Evolutionary conservation across 2,329 filamentous ascomycete species (phyloP), one percentile per base, ranked within the genome.

Genomic region (Onygenales sp.): DNA sequence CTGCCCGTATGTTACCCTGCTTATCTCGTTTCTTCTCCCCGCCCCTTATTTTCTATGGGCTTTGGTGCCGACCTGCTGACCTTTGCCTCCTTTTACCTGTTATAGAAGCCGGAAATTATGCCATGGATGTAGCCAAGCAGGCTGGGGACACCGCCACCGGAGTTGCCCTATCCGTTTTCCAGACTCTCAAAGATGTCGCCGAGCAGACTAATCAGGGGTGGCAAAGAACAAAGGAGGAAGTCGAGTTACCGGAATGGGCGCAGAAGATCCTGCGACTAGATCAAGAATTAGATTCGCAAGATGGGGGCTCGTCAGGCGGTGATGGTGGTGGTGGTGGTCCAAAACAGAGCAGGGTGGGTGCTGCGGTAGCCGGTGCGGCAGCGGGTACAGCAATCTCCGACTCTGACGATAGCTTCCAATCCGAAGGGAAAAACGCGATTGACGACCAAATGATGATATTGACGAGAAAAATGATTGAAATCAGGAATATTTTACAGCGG

Each of bases 391-490:
- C 88, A 0, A 89, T 95, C 39, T 86, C 91, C 62, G 78, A 85
- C 54, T 81, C 83, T 2, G 72, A 76, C 3, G 78, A 81, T 41
- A 51, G 54, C 10, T 70, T 77, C 4, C 77, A 83, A 53, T 75
- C 77, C 7, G 76, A 74, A 17, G 82, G 85, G 53, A 83, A 87
- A 64, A 78, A 80, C 48, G 88, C 89, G 14, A 83, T 84, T 63
- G 93, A 98, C 64, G 93, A 98, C 67, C 93, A 98, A 71, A 98
- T 98, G 92, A 98, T 98, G 93, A 79, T 96, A 61, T 76, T 98
- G 64, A 98, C 94, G 2, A 92, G 93, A 75, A 97, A 97, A 74
- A 98, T 98, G 93, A 98, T 98, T 64, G 93, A 98, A 75, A 97
- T 98, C 54, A 80, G 94, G 60, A 91, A 85, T 60, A 89, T 98